Base-by-base conservation (phyloP, 2,329 filamentous ascomycete genomes). In the Grosmannia huntii region DNA sequence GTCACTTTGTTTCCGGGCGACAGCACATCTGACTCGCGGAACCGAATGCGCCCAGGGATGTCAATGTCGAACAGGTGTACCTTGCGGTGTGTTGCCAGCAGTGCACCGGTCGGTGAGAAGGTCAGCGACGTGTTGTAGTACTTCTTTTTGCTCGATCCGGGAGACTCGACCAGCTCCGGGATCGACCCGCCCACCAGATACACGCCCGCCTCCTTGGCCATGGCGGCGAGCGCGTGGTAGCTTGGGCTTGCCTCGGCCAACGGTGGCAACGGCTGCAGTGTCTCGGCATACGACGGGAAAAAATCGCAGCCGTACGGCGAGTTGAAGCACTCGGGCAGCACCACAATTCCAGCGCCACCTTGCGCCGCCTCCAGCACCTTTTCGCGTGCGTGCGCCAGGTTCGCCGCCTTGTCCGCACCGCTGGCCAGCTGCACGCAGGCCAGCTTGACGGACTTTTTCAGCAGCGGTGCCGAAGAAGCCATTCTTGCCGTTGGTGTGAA, bases 261-360 rank as follows among this genome's bases (percentile, higher is more conserved):
- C 0, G 90, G 89, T 31, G 90, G 89, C 3, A 84, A 86, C 0
- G 90, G 89, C 54, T 75, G 73, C n/a, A 97, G 84, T 1, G 83
- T 86, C 73, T 99, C 94, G 64, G 94, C 91, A 71, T 97, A 97
- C 61, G 85, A 82, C 57, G 91, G 86, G 74, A 99, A 99, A 77
- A 86, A 91, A 68, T 90, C 72, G 64, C 85, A 90, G 64, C 94
- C 94, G 73, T 99, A 99, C 10, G 94, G 94, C 49, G 89, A 95
- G 77, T 99, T 99, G 83, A 99, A 99, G 79, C 94, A 99, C 76
- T 99, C 94, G 41, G 94, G 94, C 21, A 99, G 82, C 38, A 97
- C 90, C 63, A 97, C 85, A 60, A 99, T 84, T 59, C 87, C 84
- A 60, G 92, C 90, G 64, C 92, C 92, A 4, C 75, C 75, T 28